A percentile compares a stretch with the other conserved stretches of the same genome.
Evolutionary conservation across 306 rosid species (phyloP).

Genomic region (Sicyos edulis): DNA sequence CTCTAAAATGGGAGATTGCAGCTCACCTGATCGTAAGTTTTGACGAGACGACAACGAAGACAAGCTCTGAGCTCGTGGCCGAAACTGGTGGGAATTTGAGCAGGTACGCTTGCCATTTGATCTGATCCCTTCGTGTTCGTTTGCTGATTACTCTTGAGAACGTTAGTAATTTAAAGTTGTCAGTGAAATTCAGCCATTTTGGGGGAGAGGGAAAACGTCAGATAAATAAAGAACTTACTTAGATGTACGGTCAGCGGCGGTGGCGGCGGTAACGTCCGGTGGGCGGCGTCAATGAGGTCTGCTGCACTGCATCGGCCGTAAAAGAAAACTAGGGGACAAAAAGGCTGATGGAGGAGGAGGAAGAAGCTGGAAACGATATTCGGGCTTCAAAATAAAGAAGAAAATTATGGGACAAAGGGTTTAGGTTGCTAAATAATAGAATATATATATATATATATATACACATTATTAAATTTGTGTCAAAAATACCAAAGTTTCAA

Average conservation of each 20-base stretch:
- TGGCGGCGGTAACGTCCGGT: neutral
- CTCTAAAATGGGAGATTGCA: neutral
- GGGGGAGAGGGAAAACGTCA: neutral
- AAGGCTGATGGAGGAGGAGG: neutral
- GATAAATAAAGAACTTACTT: neutral
- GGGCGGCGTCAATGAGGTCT: neutral
- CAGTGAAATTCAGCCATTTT: neutral
- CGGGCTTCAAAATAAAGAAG: neutral
- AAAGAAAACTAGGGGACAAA: neutral
- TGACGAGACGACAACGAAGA: constrained; percentile 95
- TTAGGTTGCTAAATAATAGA: too few species aligned
- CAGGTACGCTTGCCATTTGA: constrained; percentile 56
- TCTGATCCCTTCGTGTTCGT: neutral
- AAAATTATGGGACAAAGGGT: too few species aligned
- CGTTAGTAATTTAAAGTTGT: neutral
- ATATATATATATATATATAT: too few species aligned
- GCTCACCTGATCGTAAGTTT: constrained; percentile 89
- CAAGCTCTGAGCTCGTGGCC: constrained; percentile 93
- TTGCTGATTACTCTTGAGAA: neutral
- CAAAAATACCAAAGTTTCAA: too few species aligned
- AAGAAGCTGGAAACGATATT: neutral
- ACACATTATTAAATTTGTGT: too few species aligned
- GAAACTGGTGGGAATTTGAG: constrained; percentile 86
- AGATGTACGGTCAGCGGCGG: neutral
- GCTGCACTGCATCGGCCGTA: neutral